Conservation (phyloP, 2,329 filamentous ascomycete species). For the Fusarium sp. region DNA sequence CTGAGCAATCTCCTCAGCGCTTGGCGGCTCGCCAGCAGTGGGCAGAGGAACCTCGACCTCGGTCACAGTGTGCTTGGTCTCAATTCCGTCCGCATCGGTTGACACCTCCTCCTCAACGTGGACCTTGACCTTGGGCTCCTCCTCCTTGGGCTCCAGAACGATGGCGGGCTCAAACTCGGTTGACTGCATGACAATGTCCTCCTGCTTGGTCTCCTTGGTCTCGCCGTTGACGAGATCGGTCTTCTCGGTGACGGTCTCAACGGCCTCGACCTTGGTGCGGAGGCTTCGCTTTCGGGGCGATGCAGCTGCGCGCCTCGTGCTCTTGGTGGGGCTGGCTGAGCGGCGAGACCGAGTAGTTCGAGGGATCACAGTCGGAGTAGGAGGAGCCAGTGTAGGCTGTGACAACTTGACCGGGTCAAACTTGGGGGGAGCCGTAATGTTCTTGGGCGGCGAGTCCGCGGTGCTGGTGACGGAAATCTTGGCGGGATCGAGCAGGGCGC, state of each 20-base stretch:
- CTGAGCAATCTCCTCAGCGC: slow-evolving; percentile 80
- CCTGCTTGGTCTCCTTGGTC: slow-evolving; percentile 45
- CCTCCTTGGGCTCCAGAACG: slow-evolving; percentile 64
- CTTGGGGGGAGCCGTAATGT: slow-evolving; percentile 84
- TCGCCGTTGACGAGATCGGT: slow-evolving; percentile 48
- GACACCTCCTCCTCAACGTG: slow-evolving; percentile 75
- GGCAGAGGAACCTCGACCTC: slow-evolving; percentile 78
- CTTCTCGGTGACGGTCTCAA: slow-evolving; percentile 47
- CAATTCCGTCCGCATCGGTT: slow-evolving; percentile 66
- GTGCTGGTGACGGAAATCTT: slow-evolving; percentile 74
- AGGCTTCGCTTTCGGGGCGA: slow-evolving; percentile 67
- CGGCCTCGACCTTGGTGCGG: slow-evolving; percentile 57
- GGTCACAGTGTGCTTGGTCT: slow-evolving; percentile 79
- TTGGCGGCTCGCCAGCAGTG: slow-evolving; percentile 72
- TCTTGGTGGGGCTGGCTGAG: slow-evolving; percentile 69
- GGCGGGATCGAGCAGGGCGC: slow-evolving; percentile 89
- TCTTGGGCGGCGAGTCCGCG: slow-evolving; percentile 76
- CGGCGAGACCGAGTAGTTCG: slow-evolving; percentile 64
- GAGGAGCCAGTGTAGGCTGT: slow-evolving; percentile 60
- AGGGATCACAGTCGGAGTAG: slow-evolving; percentile 59
- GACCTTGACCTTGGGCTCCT: slow-evolving; percentile 74
- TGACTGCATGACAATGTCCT: slow-evolving; percentile 57
- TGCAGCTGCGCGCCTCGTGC: slow-evolving; percentile 58
- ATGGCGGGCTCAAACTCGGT: slow-evolving; percentile 62
- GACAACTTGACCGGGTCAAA: slow-evolving; percentile 69